Evolutionary conservation across 2,329 filamentous ascomycete genomes (phyloP).

Genomic region (Colletotrichum siamense): DNA sequence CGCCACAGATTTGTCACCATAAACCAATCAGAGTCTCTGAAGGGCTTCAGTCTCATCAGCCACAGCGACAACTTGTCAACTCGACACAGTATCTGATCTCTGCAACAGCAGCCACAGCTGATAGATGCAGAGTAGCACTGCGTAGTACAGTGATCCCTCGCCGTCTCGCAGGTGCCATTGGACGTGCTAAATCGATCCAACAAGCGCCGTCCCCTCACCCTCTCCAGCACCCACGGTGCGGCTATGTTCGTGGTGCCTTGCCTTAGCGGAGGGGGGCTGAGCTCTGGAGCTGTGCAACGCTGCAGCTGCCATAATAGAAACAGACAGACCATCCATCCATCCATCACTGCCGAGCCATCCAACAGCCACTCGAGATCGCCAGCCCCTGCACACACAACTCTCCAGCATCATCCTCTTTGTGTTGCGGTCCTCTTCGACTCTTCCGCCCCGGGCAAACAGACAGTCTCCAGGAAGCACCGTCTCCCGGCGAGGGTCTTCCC

Average conservation of each 20-base stretch:
- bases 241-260: constrained; percentile 6
- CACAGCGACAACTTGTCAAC: neutral
- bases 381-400: neutral
- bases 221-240: neutral
- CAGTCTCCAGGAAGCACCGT: neutral
- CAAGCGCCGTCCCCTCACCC: constrained; percentile 1
- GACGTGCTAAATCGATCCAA: neutral
- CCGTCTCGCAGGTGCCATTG: neutral
- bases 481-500: neutral
- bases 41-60: neutral
- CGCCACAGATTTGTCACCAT: neutral
- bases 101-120: neutral
- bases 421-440: neutral
- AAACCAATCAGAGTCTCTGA: neutral
- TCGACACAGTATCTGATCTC: neutral
- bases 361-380: neutral
- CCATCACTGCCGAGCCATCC: neutral
- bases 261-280: constrained; percentile 10
- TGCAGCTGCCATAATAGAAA: constrained; percentile 11
- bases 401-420: neutral
- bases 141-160: neutral
- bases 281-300: neutral
- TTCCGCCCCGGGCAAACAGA: neutral
- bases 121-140: neutral
- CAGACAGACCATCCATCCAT: neutral